phyloP scores from a whole-genome alignment of 1,284 basidiomycete genomes.

The Filobasidium uniguttulatum region DNA sequence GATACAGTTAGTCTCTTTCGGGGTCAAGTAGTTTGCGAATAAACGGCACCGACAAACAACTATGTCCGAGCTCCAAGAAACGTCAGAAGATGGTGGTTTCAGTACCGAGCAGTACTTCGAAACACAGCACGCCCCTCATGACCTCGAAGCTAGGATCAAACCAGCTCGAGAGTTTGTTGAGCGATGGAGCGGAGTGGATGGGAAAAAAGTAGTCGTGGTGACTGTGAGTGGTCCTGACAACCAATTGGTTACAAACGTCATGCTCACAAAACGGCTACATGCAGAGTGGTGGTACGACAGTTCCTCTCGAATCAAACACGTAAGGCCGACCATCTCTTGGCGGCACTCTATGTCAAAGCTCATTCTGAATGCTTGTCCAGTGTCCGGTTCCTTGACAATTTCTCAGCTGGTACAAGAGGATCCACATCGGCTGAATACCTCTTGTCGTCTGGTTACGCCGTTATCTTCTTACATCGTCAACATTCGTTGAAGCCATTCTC shows the following conservation, averaged over 20 bases:
- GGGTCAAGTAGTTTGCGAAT: too few relatives aligned
- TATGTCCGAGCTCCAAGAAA: too few relatives aligned
- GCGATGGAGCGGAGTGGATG: slow-evolving; percentile 46
- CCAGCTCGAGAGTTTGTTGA: slow-evolving; percentile 57
- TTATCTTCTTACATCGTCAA: slow-evolving; percentile 95
- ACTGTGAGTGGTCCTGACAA: slow-evolving; percentile 50
- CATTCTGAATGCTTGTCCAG: slow-evolving; percentile 39
- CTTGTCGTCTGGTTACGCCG: slow-evolving; percentile 77
- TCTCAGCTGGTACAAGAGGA: slow-evolving; percentile 91
- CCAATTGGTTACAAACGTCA: neutral
- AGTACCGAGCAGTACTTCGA: slow-evolving; percentile 77
- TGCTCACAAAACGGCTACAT: slow-evolving; percentile 5
- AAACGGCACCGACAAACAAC: too few relatives aligned
- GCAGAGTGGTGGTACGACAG: slow-evolving; percentile 89
- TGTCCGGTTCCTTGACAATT: slow-evolving; percentile 96
- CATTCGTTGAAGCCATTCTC: slow-evolving; percentile 95
- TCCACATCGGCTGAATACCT: slow-evolving; percentile 98
- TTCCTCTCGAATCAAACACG: slow-evolving; percentile 91
- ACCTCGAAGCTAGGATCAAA: slow-evolving; percentile 52
- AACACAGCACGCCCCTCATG: slow-evolving; percentile 59
- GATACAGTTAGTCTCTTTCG: too few relatives aligned
- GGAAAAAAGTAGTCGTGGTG: slow-evolving; percentile 74
- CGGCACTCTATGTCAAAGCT: neutral
- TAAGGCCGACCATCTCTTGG: slow-evolving; percentile 48
- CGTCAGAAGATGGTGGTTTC: neutral